Base-by-base conservation (phyloP, 2,329 filamentous ascomycete genomes). In the Cytospora piceae region DNA sequence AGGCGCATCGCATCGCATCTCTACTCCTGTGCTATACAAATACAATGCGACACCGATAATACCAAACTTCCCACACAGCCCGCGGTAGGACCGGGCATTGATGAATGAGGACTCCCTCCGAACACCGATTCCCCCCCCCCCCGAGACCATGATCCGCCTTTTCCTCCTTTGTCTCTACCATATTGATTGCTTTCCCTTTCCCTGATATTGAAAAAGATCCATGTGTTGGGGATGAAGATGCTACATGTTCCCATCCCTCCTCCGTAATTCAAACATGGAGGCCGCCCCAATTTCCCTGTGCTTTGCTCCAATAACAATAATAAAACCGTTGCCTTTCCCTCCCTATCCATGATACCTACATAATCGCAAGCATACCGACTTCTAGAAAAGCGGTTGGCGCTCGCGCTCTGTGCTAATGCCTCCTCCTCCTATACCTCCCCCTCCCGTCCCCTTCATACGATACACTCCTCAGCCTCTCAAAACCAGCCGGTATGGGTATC, bases 401-500 rank as follows among this genome's bases (percentile, higher is more conserved):
- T 39, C 12, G 37, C 15, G 37, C 37, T 39, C 6, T 39, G 3
- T 2, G 17, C 39, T 42, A 49, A 11, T 52, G 55, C 29, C 60
- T 62, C 61, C 49, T 57, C 37, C 61, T 57, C 61, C 56, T 63
- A 24, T 57, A 29, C n/a, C 53, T 46, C 29, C 61, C 61, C 9
- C 53, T 51, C 15, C 34, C 42, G 42, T 63, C 61, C 31, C 61
- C 61, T 8, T 63, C 56, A 22, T 57, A 63, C 5, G 61, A 57
- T 12, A 62, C 12, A 17, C 54, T 59, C 54, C 58, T 54, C 39
- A 58, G 34, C 22, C 58, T 56, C n/a, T 49, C 58, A 42, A 63
- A 34, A 32, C 54, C 63, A 58, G 52, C 52, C 20, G 66, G 66
- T 53, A 68, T 63, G 52, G 66, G 63, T 54, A 68, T 66, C 59